Conservation (phyloP, 176 grass and related monocot genomes). For the Areca catechu region DNA sequence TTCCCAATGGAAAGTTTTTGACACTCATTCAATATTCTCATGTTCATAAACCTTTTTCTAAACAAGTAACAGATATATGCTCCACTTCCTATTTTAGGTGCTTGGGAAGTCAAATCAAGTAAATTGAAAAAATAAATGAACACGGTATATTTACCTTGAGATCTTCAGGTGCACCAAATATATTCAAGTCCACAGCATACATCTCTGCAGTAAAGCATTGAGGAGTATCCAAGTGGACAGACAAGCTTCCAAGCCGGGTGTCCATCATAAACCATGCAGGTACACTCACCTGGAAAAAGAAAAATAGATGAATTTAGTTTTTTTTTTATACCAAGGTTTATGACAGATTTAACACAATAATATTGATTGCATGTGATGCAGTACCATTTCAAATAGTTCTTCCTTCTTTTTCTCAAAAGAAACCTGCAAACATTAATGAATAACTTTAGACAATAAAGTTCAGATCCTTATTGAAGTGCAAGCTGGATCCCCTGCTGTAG, state of each 20-base stretch:
- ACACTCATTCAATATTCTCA: too few species aligned
- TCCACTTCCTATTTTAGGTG: too few species aligned
- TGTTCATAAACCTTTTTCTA: too few species aligned
- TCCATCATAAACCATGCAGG: conserved; percentile 97
- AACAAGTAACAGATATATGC: too few species aligned
- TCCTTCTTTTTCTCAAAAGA: conserved; percentile 97
- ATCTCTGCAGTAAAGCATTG: conserved; percentile 97
- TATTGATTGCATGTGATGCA: conserved; percentile 1
- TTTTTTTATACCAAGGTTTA: conserved; percentile 11
- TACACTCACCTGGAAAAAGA: conserved; percentile 74
- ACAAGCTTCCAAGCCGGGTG: conserved; percentile 70
- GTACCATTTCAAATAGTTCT: conserved; percentile 97
- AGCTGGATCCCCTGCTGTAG: too few species aligned
- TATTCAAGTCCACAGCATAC: conserved; percentile 81
- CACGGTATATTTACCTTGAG: conserved; percentile 43
- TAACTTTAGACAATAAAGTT: too few species aligned
- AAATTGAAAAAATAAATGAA: too few species aligned
- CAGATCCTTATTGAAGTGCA: too few species aligned
- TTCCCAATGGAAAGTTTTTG: too few species aligned
- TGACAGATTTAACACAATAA: conserved; percentile 9
- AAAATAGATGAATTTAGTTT: background rate
- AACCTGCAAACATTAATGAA: conserved; percentile 40
- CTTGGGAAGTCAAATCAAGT: too few species aligned
- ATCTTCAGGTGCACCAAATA: conserved; percentile 71
- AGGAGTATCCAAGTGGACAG: conserved; percentile 78